phyloP scores from a whole-genome alignment of 495 filamentous ascomycete species.

The Aspergillus bertholletiae region DNA sequence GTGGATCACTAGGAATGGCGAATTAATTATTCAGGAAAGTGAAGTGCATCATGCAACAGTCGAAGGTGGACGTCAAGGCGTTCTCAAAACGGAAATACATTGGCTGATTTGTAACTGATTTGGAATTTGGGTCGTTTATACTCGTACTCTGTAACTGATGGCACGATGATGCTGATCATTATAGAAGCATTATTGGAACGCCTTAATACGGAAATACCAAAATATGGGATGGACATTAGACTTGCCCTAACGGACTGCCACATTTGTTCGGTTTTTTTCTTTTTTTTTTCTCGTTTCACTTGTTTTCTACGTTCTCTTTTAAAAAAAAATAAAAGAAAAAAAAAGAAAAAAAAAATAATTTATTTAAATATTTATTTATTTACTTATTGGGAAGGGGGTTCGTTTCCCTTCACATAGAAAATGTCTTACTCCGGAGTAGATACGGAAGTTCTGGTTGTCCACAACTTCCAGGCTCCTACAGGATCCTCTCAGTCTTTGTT shows the following conservation, averaged over 20 bases:
- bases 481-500: too few relatives aligned
- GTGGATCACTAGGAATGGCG: constrained; percentile 5
- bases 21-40: constrained; percentile 6
- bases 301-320: too few relatives aligned
- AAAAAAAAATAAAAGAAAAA: too few relatives aligned
- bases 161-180: not conserved
- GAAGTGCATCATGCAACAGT: constrained; percentile 15
- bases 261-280: too few relatives aligned
- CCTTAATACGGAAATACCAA: not conserved
- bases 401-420: too few relatives aligned
- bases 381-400: too few relatives aligned
- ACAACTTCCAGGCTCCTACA: too few relatives aligned
- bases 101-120: constrained; percentile 2
- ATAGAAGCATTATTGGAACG: not conserved
- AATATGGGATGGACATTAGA: not conserved
- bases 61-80: constrained; percentile 4
- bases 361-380: too few relatives aligned
- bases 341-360: too few relatives aligned
- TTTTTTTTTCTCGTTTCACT: too few relatives aligned
- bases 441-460: not conserved
- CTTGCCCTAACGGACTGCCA: not conserved
- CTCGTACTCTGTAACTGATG: not conserved
- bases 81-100: constrained; percentile 10
- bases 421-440: too few relatives aligned
- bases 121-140: constrained; percentile 7